Base-by-base conservation (phyloP, 441 rosid genomes). In the Euphorbia schlechtendalii region DNA sequence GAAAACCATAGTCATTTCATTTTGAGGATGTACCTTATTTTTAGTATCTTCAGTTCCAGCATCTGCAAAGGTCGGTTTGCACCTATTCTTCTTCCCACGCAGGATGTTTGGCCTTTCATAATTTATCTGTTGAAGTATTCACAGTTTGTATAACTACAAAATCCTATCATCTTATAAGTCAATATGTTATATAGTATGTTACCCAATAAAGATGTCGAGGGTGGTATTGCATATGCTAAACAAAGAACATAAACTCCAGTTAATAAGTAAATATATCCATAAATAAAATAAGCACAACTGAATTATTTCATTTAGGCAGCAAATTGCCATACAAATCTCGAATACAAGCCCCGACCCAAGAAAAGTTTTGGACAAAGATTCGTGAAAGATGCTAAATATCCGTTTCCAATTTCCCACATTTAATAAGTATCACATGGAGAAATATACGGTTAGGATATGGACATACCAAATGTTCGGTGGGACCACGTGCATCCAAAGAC, bases 391-490 rank as follows among this genome's bases (percentile, higher is more conserved):
- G 4, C 8, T 2, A 14, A 46, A 46, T 13, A 2, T 14, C 51
- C 7, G 2, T 15, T 43, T 43, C 1, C 14, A n/a, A n/a, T n/a
- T n/a, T n/a, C n/a, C n/a, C n/a, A n/a, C n/a, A n/a, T n/a, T n/a
- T n/a, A n/a, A n/a, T n/a, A n/a, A n/a, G n/a, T n/a, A n/a, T n/a
- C n/a, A n/a, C n/a, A n/a, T n/a, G n/a, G 1, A 11, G 18, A 45
- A 43, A 53, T 8, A 12, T 24, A 38, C 32, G 53, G 17, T 54
- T 10, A 8, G 30, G 43, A 24, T 24, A 27, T 18, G 30, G 40
- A 66, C 59, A 73, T 66, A 72, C 96, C 88, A 71, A 73, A 41
- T 49, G 62, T 52, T 83, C 72, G 56, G 32, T 72, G 68, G 75
- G 67, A 71, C 70, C 71, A 63, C 46, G 62, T n/a, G 57, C 43